phyloP scores from a whole-genome alignment of 345 rosid species.

The Rhizophora apiculata region DNA sequence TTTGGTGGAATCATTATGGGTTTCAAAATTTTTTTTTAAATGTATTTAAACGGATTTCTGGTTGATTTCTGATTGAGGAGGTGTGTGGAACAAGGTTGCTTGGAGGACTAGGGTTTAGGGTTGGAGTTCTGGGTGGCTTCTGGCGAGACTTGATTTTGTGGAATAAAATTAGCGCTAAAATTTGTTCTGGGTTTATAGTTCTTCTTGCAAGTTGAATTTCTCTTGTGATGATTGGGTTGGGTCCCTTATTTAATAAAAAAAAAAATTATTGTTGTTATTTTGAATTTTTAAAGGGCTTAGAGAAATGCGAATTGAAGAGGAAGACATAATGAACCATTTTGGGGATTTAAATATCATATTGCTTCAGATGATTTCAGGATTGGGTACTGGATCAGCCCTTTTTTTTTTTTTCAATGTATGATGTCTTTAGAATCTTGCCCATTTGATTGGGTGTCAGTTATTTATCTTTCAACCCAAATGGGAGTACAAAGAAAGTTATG shows the following conservation, averaged over 20 bases:
- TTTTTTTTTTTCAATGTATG: not conserved
- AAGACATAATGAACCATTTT: not conserved
- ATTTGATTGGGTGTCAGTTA: too few species aligned
- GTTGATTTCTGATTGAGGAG: not conserved
- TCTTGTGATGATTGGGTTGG: too few species aligned
- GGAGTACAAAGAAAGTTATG: too few species aligned
- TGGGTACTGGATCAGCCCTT: too few species aligned
- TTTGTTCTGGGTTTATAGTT: not conserved
- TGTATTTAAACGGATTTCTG: not conserved
- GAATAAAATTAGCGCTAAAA: not conserved
- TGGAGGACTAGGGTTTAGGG: constrained; percentile 11
- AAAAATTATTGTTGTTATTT: not conserved
- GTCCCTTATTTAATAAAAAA: not conserved
- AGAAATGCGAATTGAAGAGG: not conserved
- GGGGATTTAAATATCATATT: not conserved
- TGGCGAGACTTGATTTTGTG: not conserved
- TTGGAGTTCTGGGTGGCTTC: not conserved
- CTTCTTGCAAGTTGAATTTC: too few species aligned
- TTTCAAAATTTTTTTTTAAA: not conserved
- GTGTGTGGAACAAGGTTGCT: not conserved
- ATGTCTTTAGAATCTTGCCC: not conserved
- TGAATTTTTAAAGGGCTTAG: not conserved
- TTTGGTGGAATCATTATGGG: constrained; percentile 2
- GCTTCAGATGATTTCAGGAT: not conserved
- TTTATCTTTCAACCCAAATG: too few species aligned